Conservation (phyloP, 495 filamentous ascomycete species). For the Corynascus novoguineensis region DNA sequence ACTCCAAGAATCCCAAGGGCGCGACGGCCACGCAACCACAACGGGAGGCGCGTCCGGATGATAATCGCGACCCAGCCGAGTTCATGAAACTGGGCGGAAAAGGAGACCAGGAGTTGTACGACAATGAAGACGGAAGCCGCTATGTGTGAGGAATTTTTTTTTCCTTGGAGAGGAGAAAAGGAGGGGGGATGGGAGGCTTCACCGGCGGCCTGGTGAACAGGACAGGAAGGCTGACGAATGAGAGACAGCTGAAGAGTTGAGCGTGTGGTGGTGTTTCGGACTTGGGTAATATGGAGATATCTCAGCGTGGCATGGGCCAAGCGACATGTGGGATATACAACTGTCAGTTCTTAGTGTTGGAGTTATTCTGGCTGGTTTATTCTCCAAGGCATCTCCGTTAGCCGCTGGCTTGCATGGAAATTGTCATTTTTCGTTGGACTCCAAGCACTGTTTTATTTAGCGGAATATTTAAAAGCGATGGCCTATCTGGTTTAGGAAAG, state of each 20-base stretch:
- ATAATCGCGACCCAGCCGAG: conserved; percentile 60
- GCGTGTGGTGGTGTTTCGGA: not conserved
- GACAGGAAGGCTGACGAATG: conserved; percentile 15
- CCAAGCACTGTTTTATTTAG: not conserved
- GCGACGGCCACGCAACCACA: conserved; percentile 21
- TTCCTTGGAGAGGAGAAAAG: too few relatives aligned
- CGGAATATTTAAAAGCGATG: not conserved
- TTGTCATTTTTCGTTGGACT: not conserved
- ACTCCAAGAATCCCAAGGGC: conserved; percentile 61
- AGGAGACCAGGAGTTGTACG: conserved; percentile 73
- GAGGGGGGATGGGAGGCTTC: too few relatives aligned
- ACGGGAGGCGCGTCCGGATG: conserved; percentile 57
- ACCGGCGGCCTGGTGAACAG: too few relatives aligned
- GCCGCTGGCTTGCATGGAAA: not conserved
- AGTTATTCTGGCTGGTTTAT: not conserved
- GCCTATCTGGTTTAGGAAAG: not conserved
- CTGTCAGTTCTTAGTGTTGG: not conserved
- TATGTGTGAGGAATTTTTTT: conserved; percentile 38
- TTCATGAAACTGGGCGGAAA: conserved; percentile 78
- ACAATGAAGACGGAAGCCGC: conserved; percentile 51
- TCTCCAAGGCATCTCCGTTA: not conserved
- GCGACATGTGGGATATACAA: not conserved
- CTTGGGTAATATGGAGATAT: not conserved
- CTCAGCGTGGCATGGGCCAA: not conserved
- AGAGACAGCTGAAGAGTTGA: not conserved